Percentiles rank a stretch among this genome's conserved stretches.
Evolutionary conservation across 345 rosid genomes (phyloP).

Genomic region (Hibiscus syriacus): DNA sequence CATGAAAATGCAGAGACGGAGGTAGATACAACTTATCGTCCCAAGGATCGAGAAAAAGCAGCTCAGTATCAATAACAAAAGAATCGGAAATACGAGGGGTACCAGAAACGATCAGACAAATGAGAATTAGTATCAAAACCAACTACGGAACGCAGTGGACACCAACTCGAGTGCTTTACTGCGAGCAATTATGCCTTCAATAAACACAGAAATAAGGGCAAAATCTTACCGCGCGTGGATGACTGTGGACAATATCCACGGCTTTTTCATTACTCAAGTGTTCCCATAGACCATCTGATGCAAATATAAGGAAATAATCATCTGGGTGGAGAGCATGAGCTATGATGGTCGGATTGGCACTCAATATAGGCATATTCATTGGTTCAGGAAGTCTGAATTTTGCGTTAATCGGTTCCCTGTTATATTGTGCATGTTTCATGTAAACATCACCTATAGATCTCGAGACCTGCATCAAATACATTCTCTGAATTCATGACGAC

Average conservation of each 20-base stretch:
- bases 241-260: constrained; percentile 74
- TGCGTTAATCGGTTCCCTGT: constrained; percentile 48
- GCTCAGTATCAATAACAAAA: no score
- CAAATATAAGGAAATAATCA: no score
- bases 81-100: no score
- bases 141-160: no score
- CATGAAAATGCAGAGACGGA: no score
- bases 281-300: constrained; percentile 97
- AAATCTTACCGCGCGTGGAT: constrained; percentile 67
- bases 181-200: not conserved
- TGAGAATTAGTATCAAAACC: no score
- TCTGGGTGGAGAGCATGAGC: constrained; percentile 60
- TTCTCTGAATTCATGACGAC: constrained; percentile 3
- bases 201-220: no score
- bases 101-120: not conserved
- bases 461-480: constrained; percentile 54
- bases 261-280: constrained; percentile 78
- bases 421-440: constrained; percentile 60
- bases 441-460: constrained; percentile 82
- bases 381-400: constrained; percentile 84
- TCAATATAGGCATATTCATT: constrained; percentile 59
- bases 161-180: constrained; percentile 25
- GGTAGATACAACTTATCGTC: no score
- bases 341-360: constrained; percentile 59
- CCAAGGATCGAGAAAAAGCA: no score